A percentile compares a stretch with the other conserved stretches of the same genome.
Evolutionary conservation across 352 stramenopile genomes (phyloP).

Genomic region (Phytophthora pluvialis): DNA sequence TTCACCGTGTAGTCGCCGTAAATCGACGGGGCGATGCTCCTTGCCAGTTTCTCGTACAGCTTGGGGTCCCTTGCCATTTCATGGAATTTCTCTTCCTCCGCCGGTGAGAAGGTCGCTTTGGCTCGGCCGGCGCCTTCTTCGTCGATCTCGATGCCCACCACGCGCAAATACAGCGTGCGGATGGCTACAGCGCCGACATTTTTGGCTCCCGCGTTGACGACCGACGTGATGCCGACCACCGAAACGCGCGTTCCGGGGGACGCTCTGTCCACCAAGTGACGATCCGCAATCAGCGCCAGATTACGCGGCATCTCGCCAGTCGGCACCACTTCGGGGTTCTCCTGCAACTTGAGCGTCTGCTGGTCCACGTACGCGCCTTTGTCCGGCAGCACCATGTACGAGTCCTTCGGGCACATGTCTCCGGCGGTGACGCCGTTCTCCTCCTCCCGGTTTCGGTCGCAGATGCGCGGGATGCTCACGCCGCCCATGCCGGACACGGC

Average conservation of each 20-base stretch:
- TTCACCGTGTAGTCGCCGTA: slow-evolving; percentile 97
- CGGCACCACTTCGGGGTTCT: slow-evolving; percentile 96
- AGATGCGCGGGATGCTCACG: slow-evolving; percentile 85
- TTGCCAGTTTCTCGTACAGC: slow-evolving; percentile 94
- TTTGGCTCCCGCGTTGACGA: slow-evolving; percentile 89
- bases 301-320: slow-evolving; percentile 99
- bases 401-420: slow-evolving; percentile 84
- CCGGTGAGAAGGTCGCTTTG: slow-evolving; percentile 93
- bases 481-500: slow-evolving; percentile 67
- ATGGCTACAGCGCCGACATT: slow-evolving; percentile 87
- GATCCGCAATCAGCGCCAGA: slow-evolving; percentile 94
- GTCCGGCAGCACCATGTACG: slow-evolving; percentile 96
- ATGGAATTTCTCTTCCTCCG: slow-evolving; percentile 98
- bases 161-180: slow-evolving; percentile 94
- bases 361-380: slow-evolving; percentile 96
- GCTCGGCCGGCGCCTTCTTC: slow-evolving; percentile 91
- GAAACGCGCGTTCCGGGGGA: slow-evolving; percentile 96
- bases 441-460: slow-evolving; percentile 76
- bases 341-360: slow-evolving; percentile 98
- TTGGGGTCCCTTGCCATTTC: slow-evolving; percentile 90
- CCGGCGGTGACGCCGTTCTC: slow-evolving; percentile 37
- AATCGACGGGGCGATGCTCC: slow-evolving; percentile 94
- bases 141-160: slow-evolving; percentile 96
- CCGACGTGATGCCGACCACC: slow-evolving; percentile 95
- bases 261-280: slow-evolving; percentile 95